These are phyloP conservation scores for Baorangia bicolor DNA, from an alignment of 768 basidiomycete genomes.

Conservation along the genomic window DNA sequence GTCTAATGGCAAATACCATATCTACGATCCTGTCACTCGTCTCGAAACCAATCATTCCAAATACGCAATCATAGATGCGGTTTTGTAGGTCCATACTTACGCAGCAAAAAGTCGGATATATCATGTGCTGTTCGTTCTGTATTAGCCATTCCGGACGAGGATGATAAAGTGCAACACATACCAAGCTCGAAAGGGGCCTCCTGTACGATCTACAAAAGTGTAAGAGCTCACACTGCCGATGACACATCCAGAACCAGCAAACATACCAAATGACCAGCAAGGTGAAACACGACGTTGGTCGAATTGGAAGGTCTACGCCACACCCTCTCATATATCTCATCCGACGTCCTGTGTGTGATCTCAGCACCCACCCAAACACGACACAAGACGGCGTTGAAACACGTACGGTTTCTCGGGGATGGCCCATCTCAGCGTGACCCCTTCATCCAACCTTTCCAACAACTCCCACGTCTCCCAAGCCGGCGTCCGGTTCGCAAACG, in stretches of 20 bases:
- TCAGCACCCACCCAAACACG: neutral
- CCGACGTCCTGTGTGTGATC: conserved; percentile 9
- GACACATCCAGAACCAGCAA: neutral
- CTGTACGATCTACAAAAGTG: conserved; percentile 24
- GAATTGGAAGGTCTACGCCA: conserved; percentile 32
- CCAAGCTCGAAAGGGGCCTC: conserved; percentile 32
- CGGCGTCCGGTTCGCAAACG: conserved; percentile 49
- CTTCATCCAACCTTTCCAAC: conserved; percentile 25
- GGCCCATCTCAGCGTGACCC: conserved; percentile 31
- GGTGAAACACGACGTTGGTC: conserved; percentile 29
- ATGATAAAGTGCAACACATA: conserved; percentile 4
- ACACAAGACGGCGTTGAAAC: neutral
- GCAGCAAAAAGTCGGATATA: conserved; percentile 25
- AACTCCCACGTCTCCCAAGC: conserved; percentile 29
- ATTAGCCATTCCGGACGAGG: neutral
- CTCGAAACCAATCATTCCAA: too few species aligned
- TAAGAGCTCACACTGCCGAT: neutral
- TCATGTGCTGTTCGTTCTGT: conserved; percentile 19
- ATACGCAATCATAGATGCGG: neutral
- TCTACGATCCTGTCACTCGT: neutral
- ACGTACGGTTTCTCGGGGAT: conserved; percentile 24
- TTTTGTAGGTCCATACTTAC: conserved; percentile 5
- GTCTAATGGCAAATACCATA: neutral
- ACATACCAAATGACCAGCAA: conserved; percentile 31
- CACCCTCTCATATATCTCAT: conserved; percentile 20